Evolutionary conservation across 441 rosid genomes (phyloP), one percentile per base, ranked within the genome.

Genomic region (Gossypium lobatum): DNA sequence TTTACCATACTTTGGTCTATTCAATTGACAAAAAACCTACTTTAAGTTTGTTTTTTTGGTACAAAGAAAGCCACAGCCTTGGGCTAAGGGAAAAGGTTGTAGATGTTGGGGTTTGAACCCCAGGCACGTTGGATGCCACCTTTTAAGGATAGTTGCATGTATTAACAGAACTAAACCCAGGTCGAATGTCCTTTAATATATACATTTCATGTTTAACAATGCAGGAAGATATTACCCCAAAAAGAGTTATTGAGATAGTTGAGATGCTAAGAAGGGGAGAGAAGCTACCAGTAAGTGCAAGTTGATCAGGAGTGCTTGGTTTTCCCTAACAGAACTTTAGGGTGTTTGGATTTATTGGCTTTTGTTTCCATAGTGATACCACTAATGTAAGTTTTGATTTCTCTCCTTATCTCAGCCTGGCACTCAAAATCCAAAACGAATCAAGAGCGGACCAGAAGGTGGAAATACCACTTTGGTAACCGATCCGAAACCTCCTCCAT

Each of bases 161-260:
- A 55, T 55, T 20, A 55, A 55, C 13, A 55, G 25, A 9, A 55
- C 14, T 55, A 55, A 55, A 55, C 28, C n/a, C 2, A 4, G 61
- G 21, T 21, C 23, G 23, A 55, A 71, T 53, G 13, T 59, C 28
- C 26, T 60, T 67, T 64, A 20, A 60, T 71, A 48, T 66, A 55
- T 11, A 63, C 61, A 28, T 74, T 8, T 81, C 55, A 70, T 83
- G 64, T 71, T 71, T 50, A 76, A 76, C 18, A 46, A 76, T 82
- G 82, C 91, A 96, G 99, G 98, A 96, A 88, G 99, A 96, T 80
- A 86, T 89, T 59, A 89, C 97, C 69, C 98, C 97, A 68, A 79
- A 91, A 86, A 85, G 85, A 75, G 97, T 92, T 26, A 93, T 96
- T 70, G 98, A 96, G 85, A 88, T 96, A 71, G 95, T 96, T 28